Evolutionary conservation across 1,284 basidiomycete species (phyloP), one percentile per base, ranked within the genome.

Genomic region (Papiliotrema laurentii): DNA sequence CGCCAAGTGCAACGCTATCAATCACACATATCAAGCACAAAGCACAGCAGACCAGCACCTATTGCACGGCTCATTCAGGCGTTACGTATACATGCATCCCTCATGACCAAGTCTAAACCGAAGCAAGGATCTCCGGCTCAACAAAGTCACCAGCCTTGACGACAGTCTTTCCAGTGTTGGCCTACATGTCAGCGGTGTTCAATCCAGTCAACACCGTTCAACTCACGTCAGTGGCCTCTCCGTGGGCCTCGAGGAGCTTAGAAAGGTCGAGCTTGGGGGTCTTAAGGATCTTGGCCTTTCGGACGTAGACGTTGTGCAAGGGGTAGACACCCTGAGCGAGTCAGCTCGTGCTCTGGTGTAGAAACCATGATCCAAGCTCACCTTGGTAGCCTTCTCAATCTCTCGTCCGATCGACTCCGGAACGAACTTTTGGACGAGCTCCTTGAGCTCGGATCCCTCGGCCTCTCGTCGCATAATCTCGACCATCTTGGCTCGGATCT

Each of bases 401-500:
- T 99, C 96, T 66, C 93, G 86, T 65, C 96, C 96, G 68, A 99
- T 98, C 55, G 90, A 90, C 80, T 99, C 96, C 47, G 96, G 94
- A 53, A 98, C 86, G 75, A 99, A 97, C 83, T 99, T 99, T 80
- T 90, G 87, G 59, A 97, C 89, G 66, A 96, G 75, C 73, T 97
- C 92, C 84, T 97, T 97, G 78, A 99, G 78, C 77, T 98, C 96
- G 73, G 90, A 94, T 67, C 85, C 89, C 59, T 89, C 83, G 53
- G 91, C 89, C 79, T 99, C 96, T 65, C 94, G 85, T 59, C 84
- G 91, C 84, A 98, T 97, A 77, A 98, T 97, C 82, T 99, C 96
- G 70, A 96, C 92, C 94, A 98, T 98, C 85, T 97, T 97, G 77
- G 90, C 89, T 75, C 96, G 83, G 77, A 99, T 98, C 80, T 96